These are phyloP conservation scores for Amaranthus cruentus DNA, from an alignment of 148 eudicot genomes.

Conservation along the genomic window DNA sequence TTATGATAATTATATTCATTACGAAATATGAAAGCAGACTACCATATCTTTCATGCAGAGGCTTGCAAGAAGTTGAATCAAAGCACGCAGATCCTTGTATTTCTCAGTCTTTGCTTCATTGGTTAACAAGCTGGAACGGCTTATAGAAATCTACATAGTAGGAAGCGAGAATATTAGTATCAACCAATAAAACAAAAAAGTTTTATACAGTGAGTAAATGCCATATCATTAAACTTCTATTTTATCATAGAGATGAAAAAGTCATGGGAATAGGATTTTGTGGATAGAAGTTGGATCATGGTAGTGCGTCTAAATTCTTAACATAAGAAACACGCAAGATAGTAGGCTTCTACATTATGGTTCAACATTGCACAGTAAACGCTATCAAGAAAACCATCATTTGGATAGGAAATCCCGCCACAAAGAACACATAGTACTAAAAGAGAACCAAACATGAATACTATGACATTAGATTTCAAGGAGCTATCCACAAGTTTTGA, in stretches of 20 bases:
- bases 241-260: neutral
- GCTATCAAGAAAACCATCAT: neutral
- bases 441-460: too few relatives aligned
- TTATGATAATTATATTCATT: conserved; percentile 5
- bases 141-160: conserved; percentile 53
- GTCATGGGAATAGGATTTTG: neutral
- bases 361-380: neutral
- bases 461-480: too few relatives aligned
- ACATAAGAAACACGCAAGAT: neutral
- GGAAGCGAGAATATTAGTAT: conserved; percentile 10
- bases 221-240: neutral
- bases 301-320: neutral
- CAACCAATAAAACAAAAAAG: neutral
- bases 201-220: neutral
- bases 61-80: conserved; percentile 73
- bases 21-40: conserved; percentile 21
- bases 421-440: too few relatives aligned
- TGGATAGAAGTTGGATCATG: neutral
- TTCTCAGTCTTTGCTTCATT: conserved; percentile 81
- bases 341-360: neutral
- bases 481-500: too few relatives aligned
- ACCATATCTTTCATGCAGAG: conserved; percentile 95
- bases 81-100: conserved; percentile 86
- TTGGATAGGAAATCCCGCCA: neutral
- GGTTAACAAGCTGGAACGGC: conserved; percentile 64